phyloP scores from a whole-genome alignment of 495 filamentous ascomycete species.

The Xylaria cubensis region DNA sequence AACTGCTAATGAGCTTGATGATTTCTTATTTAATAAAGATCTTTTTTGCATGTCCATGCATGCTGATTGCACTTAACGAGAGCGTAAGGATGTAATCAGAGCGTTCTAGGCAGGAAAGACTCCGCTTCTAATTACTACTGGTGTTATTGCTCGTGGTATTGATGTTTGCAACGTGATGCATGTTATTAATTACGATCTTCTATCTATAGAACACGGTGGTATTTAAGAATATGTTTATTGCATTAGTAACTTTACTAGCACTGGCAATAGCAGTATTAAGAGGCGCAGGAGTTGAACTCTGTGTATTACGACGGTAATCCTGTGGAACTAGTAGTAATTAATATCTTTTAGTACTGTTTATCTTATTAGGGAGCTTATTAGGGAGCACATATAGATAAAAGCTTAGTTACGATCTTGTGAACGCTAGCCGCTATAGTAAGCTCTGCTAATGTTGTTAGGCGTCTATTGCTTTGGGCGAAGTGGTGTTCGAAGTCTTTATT shows the following conservation, averaged over 20 bases:
- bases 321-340: conserved; percentile 16
- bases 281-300: neutral
- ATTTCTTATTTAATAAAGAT: conserved; percentile 79
- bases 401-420: conserved; percentile 26
- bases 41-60: conserved; percentile 89
- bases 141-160: conserved; percentile 85
- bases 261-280: neutral
- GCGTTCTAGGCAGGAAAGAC: conserved; percentile 75
- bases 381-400: conserved; percentile 26
- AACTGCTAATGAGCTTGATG: conserved; percentile 80
- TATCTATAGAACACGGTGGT: conserved; percentile 71
- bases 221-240: conserved; percentile 94
- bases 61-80: conserved; percentile 81
- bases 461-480: conserved; percentile 31
- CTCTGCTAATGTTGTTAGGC: conserved; percentile 29
- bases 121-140: conserved; percentile 85
- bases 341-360: neutral
- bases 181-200: conserved; percentile 92
- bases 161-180: conserved; percentile 87
- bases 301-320: conserved; percentile 28
- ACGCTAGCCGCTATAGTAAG: conserved; percentile 27
- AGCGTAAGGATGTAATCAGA: conserved; percentile 93
- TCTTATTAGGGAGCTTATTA: no score
- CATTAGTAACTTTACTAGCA: conserved; percentile 68
- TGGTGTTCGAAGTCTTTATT: conserved; percentile 34